A percentile compares a stretch with the other conserved stretches of the same genome.
Conservation (phyloP, 352 stramenopile genomes). For the Globisporangium viniferum region DNA sequence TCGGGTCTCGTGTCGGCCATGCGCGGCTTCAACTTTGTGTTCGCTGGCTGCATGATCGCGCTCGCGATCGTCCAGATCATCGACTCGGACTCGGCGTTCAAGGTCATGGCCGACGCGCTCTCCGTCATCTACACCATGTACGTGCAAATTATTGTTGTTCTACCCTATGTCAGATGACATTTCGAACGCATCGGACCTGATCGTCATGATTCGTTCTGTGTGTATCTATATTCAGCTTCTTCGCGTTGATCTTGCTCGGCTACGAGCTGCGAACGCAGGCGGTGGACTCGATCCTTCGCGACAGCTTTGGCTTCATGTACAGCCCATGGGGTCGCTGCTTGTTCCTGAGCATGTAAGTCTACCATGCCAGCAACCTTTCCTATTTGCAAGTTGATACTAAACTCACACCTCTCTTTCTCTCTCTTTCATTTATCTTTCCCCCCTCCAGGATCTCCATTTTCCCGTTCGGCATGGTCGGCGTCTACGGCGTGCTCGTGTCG, state of each 20-base stretch:
- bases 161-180: not conserved
- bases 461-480: slow-evolving; percentile 78
- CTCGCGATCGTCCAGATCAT: slow-evolving; percentile 70
- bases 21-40: slow-evolving; percentile 70
- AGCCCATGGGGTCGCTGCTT: slow-evolving; percentile 84
- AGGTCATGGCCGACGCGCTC: slow-evolving; percentile 68
- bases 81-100: slow-evolving; percentile 61
- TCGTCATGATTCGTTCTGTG: not conserved
- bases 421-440: not conserved
- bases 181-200: not conserved
- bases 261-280: slow-evolving; percentile 78
- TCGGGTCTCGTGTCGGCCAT: slow-evolving; percentile 75
- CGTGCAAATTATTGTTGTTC: slow-evolving; percentile 11
- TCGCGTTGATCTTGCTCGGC: slow-evolving; percentile 76
- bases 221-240: slow-evolving; percentile 49
- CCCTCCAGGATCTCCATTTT: slow-evolving; percentile 85
- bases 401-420: not conserved
- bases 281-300: slow-evolving; percentile 66
- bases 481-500: slow-evolving; percentile 80
- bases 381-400: not conserved
- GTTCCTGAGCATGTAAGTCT: slow-evolving; percentile 80
- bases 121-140: slow-evolving; percentile 88
- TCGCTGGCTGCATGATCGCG: slow-evolving; percentile 73
- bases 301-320: slow-evolving; percentile 89
- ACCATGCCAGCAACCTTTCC: not conserved